Conservation (phyloP, 1,139 yeast species). For the Arxiozyma heterogenica region DNA sequence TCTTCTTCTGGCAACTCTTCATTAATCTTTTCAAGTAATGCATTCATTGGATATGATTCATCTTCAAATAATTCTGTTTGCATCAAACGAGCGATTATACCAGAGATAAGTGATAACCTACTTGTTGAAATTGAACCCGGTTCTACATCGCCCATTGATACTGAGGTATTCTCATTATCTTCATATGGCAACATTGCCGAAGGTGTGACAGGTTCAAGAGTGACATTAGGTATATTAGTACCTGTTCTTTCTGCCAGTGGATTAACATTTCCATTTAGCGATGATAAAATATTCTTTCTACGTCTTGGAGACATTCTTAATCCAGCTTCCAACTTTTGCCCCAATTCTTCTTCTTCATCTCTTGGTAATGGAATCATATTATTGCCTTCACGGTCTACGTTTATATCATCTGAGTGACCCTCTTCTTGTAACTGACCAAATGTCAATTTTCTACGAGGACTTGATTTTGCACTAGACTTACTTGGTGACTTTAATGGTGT, state of each 20-base stretch:
- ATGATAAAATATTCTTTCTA: slow-evolving; percentile 13
- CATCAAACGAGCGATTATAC: slow-evolving; percentile 40
- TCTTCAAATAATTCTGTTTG: slow-evolving; percentile 41
- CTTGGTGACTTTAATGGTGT: neutral
- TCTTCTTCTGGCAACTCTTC: slow-evolving; percentile 54
- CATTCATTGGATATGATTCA: slow-evolving; percentile 41
- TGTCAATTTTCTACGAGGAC: slow-evolving; percentile 7
- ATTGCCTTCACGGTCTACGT: slow-evolving; percentile 14
- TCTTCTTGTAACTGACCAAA: slow-evolving; percentile 11
- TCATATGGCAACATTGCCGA: slow-evolving; percentile 4
- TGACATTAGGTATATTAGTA: slow-evolving; percentile 19
- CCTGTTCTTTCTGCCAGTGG: slow-evolving; percentile 22
- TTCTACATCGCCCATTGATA: slow-evolving; percentile 24
- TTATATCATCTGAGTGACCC: slow-evolving; percentile 12
- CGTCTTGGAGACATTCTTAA: slow-evolving; percentile 26
- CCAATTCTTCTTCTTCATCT: slow-evolving; percentile 24
- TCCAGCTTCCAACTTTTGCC: slow-evolving; percentile 23
- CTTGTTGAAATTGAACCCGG: slow-evolving; percentile 40
- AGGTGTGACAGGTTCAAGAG: slow-evolving; percentile 28
- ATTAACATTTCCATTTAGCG: slow-evolving; percentile 10
- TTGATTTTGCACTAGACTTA: neutral
- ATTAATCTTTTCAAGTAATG: slow-evolving; percentile 40
- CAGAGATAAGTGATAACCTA: slow-evolving; percentile 40
- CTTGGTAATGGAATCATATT: slow-evolving; percentile 19
- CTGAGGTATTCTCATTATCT: neutral